These are phyloP conservation scores for Agaricus blazei DNA, from an alignment of 768 basidiomycete genomes.

Conservation along the genomic window DNA sequence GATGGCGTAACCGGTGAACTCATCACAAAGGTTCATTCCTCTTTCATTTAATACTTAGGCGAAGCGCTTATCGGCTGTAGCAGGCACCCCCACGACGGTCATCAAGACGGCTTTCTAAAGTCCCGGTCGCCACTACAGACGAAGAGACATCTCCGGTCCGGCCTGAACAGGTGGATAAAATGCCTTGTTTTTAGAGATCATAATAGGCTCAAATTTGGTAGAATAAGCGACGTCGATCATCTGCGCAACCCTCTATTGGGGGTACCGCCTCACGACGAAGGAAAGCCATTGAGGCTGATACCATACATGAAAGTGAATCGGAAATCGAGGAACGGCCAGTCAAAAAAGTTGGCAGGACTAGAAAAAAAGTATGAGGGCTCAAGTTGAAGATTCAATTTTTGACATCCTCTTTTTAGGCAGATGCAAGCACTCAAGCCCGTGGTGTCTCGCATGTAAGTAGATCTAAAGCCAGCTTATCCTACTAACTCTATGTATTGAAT, in stretches of 20 bases:
- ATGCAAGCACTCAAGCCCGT: slow-evolving; percentile 48
- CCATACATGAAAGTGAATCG: slow-evolving; percentile 74
- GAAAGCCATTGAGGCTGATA: slow-evolving; percentile 33
- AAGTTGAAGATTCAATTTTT: not conserved
- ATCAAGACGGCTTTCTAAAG: slow-evolving; percentile 61
- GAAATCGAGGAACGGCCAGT: slow-evolving; percentile 58
- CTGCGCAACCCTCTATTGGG: slow-evolving; percentile 68
- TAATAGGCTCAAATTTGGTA: not conserved
- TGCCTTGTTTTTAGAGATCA: not conserved
- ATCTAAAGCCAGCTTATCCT: not conserved
- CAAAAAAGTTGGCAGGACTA: slow-evolving; percentile 56
- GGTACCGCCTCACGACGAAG: slow-evolving; percentile 34
- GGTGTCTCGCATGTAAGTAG: slow-evolving; percentile 35
- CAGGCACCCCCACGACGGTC: slow-evolving; percentile 40
- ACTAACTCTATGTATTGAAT: not conserved
- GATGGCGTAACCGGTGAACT: slow-evolving; percentile 80
- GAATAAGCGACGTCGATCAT: slow-evolving; percentile 73
- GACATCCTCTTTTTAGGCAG: slow-evolving; percentile 26
- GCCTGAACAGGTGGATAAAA: slow-evolving; percentile 51
- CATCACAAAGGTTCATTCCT: slow-evolving; percentile 41
- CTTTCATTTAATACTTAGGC: not conserved
- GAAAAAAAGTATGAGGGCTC: slow-evolving; percentile 46
- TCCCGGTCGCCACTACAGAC: slow-evolving; percentile 29
- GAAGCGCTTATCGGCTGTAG: not conserved
- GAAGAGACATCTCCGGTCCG: slow-evolving; percentile 34